Evolutionary conservation across 768 basidiomycete species (phyloP), one percentile per base, ranked within the genome.

Genomic region (Lyophyllum semitale): DNA sequence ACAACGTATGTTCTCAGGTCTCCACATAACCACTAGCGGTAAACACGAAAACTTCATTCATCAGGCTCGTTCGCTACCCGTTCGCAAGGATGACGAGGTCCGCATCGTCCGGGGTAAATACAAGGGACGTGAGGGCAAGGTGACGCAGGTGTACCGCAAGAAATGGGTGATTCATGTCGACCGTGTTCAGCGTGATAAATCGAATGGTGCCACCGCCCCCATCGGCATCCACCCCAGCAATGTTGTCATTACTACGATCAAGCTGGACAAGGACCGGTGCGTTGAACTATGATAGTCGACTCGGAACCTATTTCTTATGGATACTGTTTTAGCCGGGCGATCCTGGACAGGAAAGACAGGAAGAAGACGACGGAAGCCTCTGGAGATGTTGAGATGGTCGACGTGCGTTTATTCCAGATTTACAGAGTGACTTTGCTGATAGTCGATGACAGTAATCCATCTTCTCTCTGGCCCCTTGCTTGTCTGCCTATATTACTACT

Each of bases 121-220:
- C 85, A 97, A 97, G 83, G 96, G 97, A 48, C 86, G 95, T 70
- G 96, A 99, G 82, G 96, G 96, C 68, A 98, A 98, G 80, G 87
- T 99, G 59, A 93, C 92, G 57, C 89, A 95, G 77, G 95, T 98
- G 61, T 96, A 95, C 84, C 91, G 95, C 73, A 96, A 96, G 88
- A 95, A 96, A 76, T 98, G 93, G 91, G 93, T 98, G 52, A 90
- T 99, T 74, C 89, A 98, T 77, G 91, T 99, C 70, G 96, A 99
- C 77, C 93, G 96, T 71, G 94, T 99, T 53, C 88, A 91, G 74
- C 87, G 94, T 63, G 96, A 99, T 81, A 98, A 98, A 77, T 93
- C 93, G 62, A 97, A 96, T 71, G 96, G 97, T 61, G 89, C 95
- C 57, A 86, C 94, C 52, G 85, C 89, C 55, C 91, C 91, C 67